Percentiles rank a stretch among this genome's conserved stretches.
phyloP scores from a whole-genome alignment of 1,284 basidiomycete species.

The Microbotryum scabiosae region DNA sequence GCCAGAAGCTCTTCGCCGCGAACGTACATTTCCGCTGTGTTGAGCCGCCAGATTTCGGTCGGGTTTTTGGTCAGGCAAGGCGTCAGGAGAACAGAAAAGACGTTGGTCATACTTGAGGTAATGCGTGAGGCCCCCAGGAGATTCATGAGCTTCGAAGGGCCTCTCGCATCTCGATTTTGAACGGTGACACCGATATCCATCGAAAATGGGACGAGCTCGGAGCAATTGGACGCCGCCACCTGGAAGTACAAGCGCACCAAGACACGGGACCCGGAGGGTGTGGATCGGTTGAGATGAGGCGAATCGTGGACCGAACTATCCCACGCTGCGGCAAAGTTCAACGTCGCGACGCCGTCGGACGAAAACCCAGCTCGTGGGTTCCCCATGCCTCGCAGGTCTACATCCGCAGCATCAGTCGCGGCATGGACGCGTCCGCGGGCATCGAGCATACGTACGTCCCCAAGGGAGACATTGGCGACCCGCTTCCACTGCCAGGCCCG shows the following conservation, averaged over 20 bases:
- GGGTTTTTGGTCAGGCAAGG: conserved; percentile 80
- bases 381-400: conserved; percentile 47
- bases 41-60: conserved; percentile 84
- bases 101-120: conserved; percentile 36
- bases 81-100: conserved; percentile 54
- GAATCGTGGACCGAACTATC: conserved; percentile 90
- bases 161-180: conserved; percentile 72
- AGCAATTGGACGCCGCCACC: conserved; percentile 72
- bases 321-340: conserved; percentile 71
- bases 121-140: conserved; percentile 69
- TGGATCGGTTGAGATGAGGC: conserved; percentile 73
- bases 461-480: conserved; percentile 65
- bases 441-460: conserved; percentile 76
- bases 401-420: conserved; percentile 55
- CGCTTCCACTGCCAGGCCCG: conserved; percentile 77
- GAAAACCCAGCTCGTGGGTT: conserved; percentile 45
- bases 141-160: conserved; percentile 64
- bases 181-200: conserved; percentile 84
- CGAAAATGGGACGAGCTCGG: conserved; percentile 70
- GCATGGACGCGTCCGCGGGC: conserved; percentile 70
- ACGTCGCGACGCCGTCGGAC: conserved; percentile 66
- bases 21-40: conserved; percentile 89
- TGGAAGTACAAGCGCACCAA: conserved; percentile 68
- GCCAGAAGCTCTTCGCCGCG: conserved; percentile 77
- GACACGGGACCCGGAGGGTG: conserved; percentile 65